Percentiles rank a stretch among this genome's conserved stretches.
These are phyloP conservation scores for Myriosclerotinia scirpicola DNA, from an alignment of 2,329 filamentous ascomycete genomes.

Conservation along the genomic window DNA sequence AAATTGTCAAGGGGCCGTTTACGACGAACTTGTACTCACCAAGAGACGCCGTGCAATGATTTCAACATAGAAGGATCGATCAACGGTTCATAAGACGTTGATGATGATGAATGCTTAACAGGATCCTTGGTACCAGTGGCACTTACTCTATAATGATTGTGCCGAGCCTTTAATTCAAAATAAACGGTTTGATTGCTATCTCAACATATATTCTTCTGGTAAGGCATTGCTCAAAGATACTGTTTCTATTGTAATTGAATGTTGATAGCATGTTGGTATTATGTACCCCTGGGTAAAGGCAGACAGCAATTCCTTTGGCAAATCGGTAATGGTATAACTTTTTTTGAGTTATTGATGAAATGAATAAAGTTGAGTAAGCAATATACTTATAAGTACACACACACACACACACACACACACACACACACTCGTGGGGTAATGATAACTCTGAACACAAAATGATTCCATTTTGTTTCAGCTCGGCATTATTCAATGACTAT, in stretches of 20 bases:
- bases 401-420: not conserved
- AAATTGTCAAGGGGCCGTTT: constrained; percentile 2
- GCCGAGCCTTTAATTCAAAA: not conserved
- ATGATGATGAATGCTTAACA: not conserved
- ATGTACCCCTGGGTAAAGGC: constrained; percentile 1
- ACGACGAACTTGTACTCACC: not conserved
- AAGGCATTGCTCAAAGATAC: not conserved
- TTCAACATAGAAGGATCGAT: not conserved
- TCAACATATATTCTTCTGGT: not conserved
- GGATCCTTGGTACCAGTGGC: not conserved
- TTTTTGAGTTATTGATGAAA: not conserved
- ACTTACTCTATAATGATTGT: not conserved
- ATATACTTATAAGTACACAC: not conserved
- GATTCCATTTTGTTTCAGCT: constrained; percentile 10
- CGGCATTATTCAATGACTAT: not conserved
- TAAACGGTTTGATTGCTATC: too few relatives aligned
- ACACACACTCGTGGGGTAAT: constrained; percentile 4
- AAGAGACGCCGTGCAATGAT: not conserved
- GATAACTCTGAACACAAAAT: not conserved
- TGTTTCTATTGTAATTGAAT: not conserved
- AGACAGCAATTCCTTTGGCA: not conserved
- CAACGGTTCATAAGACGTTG: not conserved
- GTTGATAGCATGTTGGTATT: not conserved
- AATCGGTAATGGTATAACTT: not conserved
- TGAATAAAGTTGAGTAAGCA: constrained; percentile 7